Evolutionary conservation across 2,329 filamentous ascomycete genomes (phyloP), one percentile per base, ranked within the genome.

Genomic region (Triangularia verruculosa): DNA sequence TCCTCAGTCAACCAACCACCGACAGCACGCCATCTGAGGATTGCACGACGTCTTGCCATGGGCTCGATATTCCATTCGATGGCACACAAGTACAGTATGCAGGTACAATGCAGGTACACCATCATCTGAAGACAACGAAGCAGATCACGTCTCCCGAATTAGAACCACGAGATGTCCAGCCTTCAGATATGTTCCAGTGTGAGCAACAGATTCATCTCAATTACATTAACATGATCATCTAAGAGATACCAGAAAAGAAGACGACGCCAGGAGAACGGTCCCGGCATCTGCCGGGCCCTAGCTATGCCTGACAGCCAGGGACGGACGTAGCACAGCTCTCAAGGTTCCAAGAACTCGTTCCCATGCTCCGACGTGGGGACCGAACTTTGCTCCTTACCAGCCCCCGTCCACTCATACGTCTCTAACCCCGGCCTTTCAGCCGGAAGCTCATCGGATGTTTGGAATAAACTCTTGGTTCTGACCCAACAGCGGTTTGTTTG

Each of bases 371-470:
- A 9, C 34, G 34, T 39, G 13, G 15, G 15, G 34, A 2, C 34
- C 34, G n/a, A 17, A 47, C 39, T 47, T 47, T 20, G 11, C 39
- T 47, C 39, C 39, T 22, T 47, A n/a, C 7, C 39, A 47, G 39
- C 4, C n/a, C 39, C 39, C n/a, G 12, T 4, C n/a, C 39, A 22
- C 39, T 20, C 39, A 47, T 47, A 47, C 7, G 52, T 54, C 22
- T 27, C 17, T 32, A 15, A 61, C 61, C 43, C 57, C 15, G 27
- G 34, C n/a, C 22, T 25, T 54, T 15, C 51, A 54, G 15, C 51
- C 51, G 51, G 51, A 54, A 54, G 13, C 22, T 54, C 25, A 54
- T 28, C 51, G 51, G 51, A 54, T 54, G 51, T 54, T 54, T 54
- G 22, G 51, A 54, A 24, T 5, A 53, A 20, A 53, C 51, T 27